phyloP scores from a whole-genome alignment of 192 early-diverging fungal species.

The Backusella morwellensis region DNA sequence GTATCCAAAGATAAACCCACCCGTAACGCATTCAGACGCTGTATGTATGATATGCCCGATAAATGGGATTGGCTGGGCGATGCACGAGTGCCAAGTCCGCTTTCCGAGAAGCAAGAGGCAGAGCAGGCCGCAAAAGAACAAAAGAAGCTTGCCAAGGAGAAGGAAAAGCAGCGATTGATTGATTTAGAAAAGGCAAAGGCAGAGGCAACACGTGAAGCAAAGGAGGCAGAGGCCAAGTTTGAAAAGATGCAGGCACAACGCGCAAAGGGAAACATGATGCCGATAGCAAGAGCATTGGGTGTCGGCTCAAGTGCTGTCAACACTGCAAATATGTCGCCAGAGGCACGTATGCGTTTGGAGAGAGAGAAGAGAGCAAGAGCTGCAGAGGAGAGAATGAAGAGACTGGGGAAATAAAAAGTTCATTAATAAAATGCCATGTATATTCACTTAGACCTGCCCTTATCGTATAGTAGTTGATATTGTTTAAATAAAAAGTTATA shows the following conservation, averaged over 20 bases:
- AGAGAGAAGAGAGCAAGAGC: conserved; percentile 78
- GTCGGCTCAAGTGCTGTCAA: conserved; percentile 24
- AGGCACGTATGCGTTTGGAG: conserved; percentile 68
- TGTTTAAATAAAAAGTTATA: no score
- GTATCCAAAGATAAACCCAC: conserved; percentile 67
- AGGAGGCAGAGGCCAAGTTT: conserved; percentile 3
- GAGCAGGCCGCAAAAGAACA: conserved; percentile 58
- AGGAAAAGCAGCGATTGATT: conserved; percentile 55
- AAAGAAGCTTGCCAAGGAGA: conserved; percentile 61
- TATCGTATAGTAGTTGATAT: no score
- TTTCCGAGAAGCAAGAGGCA: conserved; percentile 71
- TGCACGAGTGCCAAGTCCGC: conserved; percentile 69
- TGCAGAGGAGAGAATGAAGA: conserved; percentile 60
- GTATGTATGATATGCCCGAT: conserved; percentile 56
- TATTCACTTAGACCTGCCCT: background rate
- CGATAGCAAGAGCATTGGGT: conserved; percentile 24
- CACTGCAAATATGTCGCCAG: conserved; percentile 56
- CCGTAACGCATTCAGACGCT: conserved; percentile 72
- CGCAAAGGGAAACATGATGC: conserved; percentile 18
- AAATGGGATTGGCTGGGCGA: conserved; percentile 62
- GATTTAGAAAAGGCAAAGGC: conserved; percentile 41
- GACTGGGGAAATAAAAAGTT: background rate
- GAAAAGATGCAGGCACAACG: conserved; percentile 21
- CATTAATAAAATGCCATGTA: background rate
- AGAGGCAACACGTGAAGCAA: conserved; percentile 33